phyloP scores from a whole-genome alignment of 805 yeast species.

The Metschnikowia reukaufii region DNA sequence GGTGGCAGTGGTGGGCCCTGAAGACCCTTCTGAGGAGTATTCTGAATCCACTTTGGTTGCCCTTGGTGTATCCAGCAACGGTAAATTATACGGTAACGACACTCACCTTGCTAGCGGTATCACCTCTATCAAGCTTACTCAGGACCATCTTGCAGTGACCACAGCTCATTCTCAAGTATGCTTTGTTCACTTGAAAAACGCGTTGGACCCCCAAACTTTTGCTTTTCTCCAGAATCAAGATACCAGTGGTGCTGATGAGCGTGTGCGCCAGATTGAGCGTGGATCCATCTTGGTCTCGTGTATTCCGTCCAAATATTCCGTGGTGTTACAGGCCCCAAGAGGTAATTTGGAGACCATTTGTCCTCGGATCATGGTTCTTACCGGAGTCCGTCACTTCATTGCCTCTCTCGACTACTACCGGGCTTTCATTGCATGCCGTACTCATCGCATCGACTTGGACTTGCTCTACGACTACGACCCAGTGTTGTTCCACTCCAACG shows the following conservation, averaged over 20 bases:
- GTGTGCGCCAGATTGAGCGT: slow-evolving; percentile 84
- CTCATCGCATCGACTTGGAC: slow-evolving; percentile 89
- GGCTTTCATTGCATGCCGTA: slow-evolving; percentile 85
- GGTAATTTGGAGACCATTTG: slow-evolving; percentile 93
- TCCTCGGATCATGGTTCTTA: slow-evolving; percentile 88
- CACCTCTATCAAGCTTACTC: slow-evolving; percentile 76
- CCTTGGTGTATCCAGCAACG: slow-evolving; percentile 75
- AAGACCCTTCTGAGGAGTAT: background rate
- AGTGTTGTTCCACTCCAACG: slow-evolving; percentile 57
- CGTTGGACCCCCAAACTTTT: slow-evolving; percentile 37
- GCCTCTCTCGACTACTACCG: slow-evolving; percentile 52
- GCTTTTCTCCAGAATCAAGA: slow-evolving; percentile 25
- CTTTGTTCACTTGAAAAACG: slow-evolving; percentile 66
- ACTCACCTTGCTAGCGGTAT: slow-evolving; percentile 66
- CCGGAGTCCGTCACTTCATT: slow-evolving; percentile 75
- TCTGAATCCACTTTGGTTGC: slow-evolving; percentile 34
- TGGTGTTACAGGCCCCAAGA: slow-evolving; percentile 89
- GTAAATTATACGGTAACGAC: slow-evolving; percentile 68
- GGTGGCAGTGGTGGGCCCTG: slow-evolving; percentile 38
- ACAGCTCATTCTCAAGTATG: slow-evolving; percentile 84
- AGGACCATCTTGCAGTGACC: slow-evolving; percentile 72
- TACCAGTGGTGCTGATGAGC: slow-evolving; percentile 57
- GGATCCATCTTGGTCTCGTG: slow-evolving; percentile 83
- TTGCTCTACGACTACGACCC: slow-evolving; percentile 87
- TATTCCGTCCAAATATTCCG: slow-evolving; percentile 79